Percentiles rank a stretch among this genome's conserved stretches.
phyloP scores from a whole-genome alignment of 2,329 filamentous ascomycete genomes.

The Raffaelea arxii region DNA sequence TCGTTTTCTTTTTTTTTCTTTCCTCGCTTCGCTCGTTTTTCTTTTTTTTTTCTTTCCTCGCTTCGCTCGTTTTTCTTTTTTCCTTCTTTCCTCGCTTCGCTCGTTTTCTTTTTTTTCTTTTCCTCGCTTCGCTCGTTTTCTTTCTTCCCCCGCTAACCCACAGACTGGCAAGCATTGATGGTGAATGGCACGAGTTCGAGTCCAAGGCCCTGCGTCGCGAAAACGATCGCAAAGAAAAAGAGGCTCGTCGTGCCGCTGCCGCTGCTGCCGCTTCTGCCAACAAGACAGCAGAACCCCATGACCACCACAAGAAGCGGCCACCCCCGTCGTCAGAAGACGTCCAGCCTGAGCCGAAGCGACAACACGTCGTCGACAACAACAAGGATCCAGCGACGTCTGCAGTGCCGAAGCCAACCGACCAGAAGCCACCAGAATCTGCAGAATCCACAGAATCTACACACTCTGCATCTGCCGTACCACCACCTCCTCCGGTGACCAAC shows the following conservation, averaged over 20 bases:
- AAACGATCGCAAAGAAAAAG: conserved; percentile 58
- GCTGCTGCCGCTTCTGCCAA: conserved; percentile 7
- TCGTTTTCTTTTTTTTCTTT: too few species aligned
- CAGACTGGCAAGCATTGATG: conserved; percentile 69
- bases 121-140: neutral
- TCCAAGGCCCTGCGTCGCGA: conserved; percentile 90
- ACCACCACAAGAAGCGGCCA: neutral
- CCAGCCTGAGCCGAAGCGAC: too few species aligned
- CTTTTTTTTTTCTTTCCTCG: neutral
- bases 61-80: too few species aligned
- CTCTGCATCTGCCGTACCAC: too few species aligned
- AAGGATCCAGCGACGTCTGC: too few species aligned
- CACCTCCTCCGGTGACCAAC: too few species aligned
- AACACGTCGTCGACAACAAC: too few species aligned
- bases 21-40: neutral
- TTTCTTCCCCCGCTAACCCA: conserved; percentile 19
- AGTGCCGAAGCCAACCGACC: too few species aligned
- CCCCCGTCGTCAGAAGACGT: neutral
- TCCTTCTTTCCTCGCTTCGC: too few species aligned
- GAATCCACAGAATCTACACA: too few species aligned
- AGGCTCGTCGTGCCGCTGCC: conserved; percentile 32
- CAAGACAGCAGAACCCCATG: neutral
- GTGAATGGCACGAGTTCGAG: conserved; percentile 98
- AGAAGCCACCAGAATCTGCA: too few species aligned
- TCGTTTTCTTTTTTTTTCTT: neutral